Base-by-base conservation (phyloP, 2,329 filamentous ascomycete species). In the Exophiala spinifera region DNA sequence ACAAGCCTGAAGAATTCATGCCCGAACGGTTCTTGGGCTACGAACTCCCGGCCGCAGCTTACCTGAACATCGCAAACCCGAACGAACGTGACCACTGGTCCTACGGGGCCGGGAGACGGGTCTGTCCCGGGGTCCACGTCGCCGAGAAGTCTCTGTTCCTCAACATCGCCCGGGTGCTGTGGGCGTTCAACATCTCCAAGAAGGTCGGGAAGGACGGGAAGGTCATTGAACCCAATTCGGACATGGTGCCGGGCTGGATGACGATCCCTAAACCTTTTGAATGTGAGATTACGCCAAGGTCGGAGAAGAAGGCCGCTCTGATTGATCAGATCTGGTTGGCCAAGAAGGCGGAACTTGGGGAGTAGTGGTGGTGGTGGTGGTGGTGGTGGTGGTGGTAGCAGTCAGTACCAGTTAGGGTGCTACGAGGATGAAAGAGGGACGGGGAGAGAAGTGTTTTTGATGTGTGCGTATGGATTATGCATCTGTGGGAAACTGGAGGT, bases 111-210 rank as follows among this genome's bases (percentile, higher is more conserved):
- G 67, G 70, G 1, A 63, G 69, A 8, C 57, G 68, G 2, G 61
- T 69, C 21, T 70, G 68, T 51, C 65, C 68, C 1, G 67, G 68
- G 19, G 49, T 55, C 3, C 66, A 69, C 54, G 55, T 71, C 13
- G 69, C 67, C 1, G 67, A 72, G 49, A 62, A 64, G 4, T 64
- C 59, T 19, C 53, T 72, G 1, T 68, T 58, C 46, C 36, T 68
- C 4, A 62, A 60, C 2, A 54, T 69, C n/a, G 65, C 63, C 1
- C 62, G 65, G 13, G 48, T 68, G 2, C 34, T 72, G 1, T 70
- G 69, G 69, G 65, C 64, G 1, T 70, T 69, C 48, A 57, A 65
- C 28, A 65, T 70, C 48, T 55, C 54, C 3, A 59, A 63, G 39
- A 53, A 57, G 14, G 39, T 58, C 4, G 51, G 23, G 19, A 33